phyloP scores from a whole-genome alignment of 805 yeast genomes.

The Wickerhamiella siamensis region DNA sequence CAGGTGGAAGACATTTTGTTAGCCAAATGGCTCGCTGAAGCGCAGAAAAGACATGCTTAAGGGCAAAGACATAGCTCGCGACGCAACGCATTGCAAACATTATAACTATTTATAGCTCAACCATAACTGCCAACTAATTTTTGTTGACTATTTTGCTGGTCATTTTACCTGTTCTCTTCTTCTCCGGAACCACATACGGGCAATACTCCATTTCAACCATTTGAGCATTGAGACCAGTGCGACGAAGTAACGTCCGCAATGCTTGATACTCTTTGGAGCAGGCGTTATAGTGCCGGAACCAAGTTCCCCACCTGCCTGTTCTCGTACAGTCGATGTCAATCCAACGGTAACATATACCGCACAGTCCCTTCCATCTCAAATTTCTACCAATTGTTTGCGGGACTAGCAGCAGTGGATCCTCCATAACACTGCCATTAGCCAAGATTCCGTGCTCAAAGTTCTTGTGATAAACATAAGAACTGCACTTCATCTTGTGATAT shows the following conservation, averaged over 20 bases:
- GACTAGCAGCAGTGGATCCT: conserved; percentile 17
- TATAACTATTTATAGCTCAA: not conserved
- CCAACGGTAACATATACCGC: conserved; percentile 20
- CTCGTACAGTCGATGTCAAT: conserved; percentile 17
- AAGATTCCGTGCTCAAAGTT: conserved; percentile 19
- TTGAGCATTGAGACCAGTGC: conserved; percentile 16
- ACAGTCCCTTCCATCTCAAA: conserved; percentile 17
- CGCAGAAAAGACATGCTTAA: not conserved
- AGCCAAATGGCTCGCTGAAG: conserved; percentile 16
- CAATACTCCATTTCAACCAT: conserved; percentile 13
- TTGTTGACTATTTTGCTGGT: not conserved
- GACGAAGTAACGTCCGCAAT: conserved; percentile 11
- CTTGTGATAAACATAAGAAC: conserved; percentile 18
- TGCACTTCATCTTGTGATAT: conserved; percentile 14
- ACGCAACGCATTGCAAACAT: not conserved
- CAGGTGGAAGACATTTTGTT: conserved; percentile 18
- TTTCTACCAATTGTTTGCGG: conserved; percentile 13
- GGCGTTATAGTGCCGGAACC: conserved; percentile 18
- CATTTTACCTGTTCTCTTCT: not conserved
- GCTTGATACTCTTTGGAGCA: conserved; percentile 18
- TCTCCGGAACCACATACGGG: conserved; percentile 2
- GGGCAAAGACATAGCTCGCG: not conserved
- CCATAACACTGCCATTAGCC: conserved; percentile 16
- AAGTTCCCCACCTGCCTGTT: conserved; percentile 16
- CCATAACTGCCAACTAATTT: not conserved